A percentile compares a stretch with the other conserved stretches of the same genome.
Evolutionary conservation across 306 rosid genomes (phyloP).

Genomic region (Vigna hirtella): DNA sequence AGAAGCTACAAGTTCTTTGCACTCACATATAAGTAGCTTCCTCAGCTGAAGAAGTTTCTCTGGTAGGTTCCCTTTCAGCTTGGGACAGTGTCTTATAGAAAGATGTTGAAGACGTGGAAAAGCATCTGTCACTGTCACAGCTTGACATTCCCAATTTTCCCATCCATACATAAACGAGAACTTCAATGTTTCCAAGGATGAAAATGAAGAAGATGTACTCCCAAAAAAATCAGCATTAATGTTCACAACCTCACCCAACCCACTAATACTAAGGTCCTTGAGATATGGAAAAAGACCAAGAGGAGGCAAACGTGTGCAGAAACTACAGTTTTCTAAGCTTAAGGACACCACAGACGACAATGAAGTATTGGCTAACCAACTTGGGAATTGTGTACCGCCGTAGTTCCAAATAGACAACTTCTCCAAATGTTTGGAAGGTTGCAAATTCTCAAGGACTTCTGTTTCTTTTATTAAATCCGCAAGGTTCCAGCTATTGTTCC

Average conservation of each 20-base stretch:
- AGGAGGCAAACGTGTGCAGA: background rate
- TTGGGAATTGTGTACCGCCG: background rate
- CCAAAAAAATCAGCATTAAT: too few species aligned
- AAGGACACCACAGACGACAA: background rate
- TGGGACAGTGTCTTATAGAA: background rate
- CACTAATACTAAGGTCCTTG: too few species aligned
- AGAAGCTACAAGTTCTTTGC: background rate
- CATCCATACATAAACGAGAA: background rate
- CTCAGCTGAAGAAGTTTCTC: background rate
- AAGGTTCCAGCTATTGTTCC: background rate
- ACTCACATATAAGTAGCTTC: fast-evolving
- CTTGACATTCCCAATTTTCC: background rate
- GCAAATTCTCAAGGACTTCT: background rate
- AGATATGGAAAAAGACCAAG: background rate
- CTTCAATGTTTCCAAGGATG: too few species aligned
- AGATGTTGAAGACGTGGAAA: background rate
- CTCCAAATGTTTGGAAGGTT: background rate
- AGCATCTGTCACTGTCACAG: background rate
- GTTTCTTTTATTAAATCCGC: background rate
- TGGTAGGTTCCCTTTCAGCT: background rate
- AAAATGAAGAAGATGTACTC: too few species aligned
- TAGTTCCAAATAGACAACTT: background rate
- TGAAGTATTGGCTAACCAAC: background rate
- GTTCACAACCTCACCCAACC: too few species aligned
- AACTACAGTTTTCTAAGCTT: background rate